A percentile compares a stretch with the other conserved stretches of the same genome.
phyloP scores from a whole-genome alignment of 2,329 filamentous ascomycete genomes.

The Nothomitra cinnamomea region DNA sequence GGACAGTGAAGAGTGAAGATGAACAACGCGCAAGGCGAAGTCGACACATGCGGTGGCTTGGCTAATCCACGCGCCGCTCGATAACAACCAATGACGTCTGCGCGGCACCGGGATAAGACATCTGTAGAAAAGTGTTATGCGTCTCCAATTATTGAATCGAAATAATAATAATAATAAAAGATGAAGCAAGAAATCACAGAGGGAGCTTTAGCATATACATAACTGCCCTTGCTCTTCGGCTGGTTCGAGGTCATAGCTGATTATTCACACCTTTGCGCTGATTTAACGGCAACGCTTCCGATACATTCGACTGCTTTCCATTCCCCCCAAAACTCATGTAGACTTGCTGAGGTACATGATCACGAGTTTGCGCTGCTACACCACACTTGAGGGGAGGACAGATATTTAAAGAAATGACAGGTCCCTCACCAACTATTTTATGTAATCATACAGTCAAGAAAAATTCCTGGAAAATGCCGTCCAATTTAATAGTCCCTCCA shows the following conservation, averaged over 20 bases:
- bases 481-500: background rate
- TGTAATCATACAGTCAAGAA: background rate
- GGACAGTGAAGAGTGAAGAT: background rate
- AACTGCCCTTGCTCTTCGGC: no score
- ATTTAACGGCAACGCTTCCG: background rate
- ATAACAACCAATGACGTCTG: no score
- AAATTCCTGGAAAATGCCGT: background rate
- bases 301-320: background rate
- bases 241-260: no score
- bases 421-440: background rate
- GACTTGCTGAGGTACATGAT: background rate
- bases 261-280: background rate
- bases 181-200: no score
- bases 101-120: no score
- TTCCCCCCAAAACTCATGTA: background rate
- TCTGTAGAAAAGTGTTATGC: no score
- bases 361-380: background rate
- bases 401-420: background rate
- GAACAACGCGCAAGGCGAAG: background rate
- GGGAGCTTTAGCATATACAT: no score
- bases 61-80: no score
- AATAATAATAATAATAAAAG: no score
- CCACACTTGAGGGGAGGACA: background rate
- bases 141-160: no score
- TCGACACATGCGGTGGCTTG: background rate